Evolutionary conservation across 2,329 filamentous ascomycete species (phyloP), one percentile per base, ranked within the genome.

Genomic region (Alternaria arbusti): DNA sequence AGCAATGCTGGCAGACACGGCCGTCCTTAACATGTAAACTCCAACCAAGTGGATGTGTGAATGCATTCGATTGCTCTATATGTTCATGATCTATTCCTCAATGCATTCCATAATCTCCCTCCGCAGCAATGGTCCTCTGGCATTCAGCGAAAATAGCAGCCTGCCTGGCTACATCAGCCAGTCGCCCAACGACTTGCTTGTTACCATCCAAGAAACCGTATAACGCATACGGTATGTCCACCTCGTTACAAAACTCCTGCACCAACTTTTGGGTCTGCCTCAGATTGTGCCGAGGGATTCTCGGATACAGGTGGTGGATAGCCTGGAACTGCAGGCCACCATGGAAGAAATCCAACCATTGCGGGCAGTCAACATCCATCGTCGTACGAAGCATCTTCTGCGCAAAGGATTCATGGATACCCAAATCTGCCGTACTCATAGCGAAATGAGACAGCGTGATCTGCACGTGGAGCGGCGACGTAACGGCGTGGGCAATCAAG

Each of bases 321-420:
- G 87, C 89, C 78, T 92, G 90, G 79, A 92, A 92, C 79, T 92
- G 90, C 26, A 92, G 82, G 1, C 90, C 90, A 52, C 90, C 90
- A 75, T 92, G 90, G 73, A 91, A 84, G 70, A 89, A 92, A 75
- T 92, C 90, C 25, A 92, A 81, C 90, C 90, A 92, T 23, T 84
- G 81, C 0, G 90, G 90, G 78, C 90, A 92, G 70, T 91, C 89
- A 51, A 92, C 87, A 71, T 92, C 90, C 89, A 92, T 91, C 25
- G 89, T 91, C 4, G 90, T 92, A 47, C 90, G 85, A 40, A 92
- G 81, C 84, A 90, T 89, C 71, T 88, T 88, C 80, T 91, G 89
- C 0, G 89, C 83, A 73, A 91, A 92, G 1, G 88, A 90, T 74
- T 92, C 90, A 58, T 83, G 81, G 50, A 87, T 84, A 63, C 89